A percentile compares a stretch with the other conserved stretches of the same genome.
These are phyloP conservation scores for Talaromyces albobiverticillius DNA, from an alignment of 2,329 filamentous ascomycete species.

Conservation along the genomic window DNA sequence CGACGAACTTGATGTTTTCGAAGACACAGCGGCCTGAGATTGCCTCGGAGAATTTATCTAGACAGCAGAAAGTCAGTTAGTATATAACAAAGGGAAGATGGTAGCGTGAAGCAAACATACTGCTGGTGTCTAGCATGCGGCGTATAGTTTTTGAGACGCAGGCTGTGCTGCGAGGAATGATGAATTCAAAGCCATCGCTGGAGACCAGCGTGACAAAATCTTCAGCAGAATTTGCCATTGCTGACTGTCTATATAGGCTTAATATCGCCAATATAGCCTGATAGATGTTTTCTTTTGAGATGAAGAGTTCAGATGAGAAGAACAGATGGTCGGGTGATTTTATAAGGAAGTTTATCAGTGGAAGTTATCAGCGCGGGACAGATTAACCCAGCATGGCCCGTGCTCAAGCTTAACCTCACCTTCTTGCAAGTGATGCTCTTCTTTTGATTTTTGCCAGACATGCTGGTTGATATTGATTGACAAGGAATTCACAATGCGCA, in stretches of 20 bases:
- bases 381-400: too few relatives aligned
- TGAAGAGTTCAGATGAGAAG: constrained; percentile 10
- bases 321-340: neutral
- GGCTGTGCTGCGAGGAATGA: constrained; percentile 59
- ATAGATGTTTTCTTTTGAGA: neutral
- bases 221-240: constrained; percentile 19
- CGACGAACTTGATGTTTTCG: constrained; percentile 57
- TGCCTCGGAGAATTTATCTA: constrained; percentile 62
- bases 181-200: constrained; percentile 63
- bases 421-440: too few relatives aligned
- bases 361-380: neutral
- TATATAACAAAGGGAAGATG: neutral
- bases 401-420: neutral
- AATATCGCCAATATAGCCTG: neutral
- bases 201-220: constrained; percentile 65
- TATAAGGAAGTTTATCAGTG: neutral
- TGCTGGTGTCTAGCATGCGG: constrained; percentile 61
- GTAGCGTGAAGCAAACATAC: constrained; percentile 40
- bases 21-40: constrained; percentile 57
- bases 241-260: too few relatives aligned
- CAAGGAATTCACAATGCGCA: neutral
- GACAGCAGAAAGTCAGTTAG: constrained; percentile 4
- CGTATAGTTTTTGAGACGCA: constrained; percentile 61
- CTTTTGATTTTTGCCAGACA: too few relatives aligned
- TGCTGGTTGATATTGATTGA: neutral